Base-by-base conservation (phyloP, 108 stramenopile species). In the Cyclotella distinguenda region DNA sequence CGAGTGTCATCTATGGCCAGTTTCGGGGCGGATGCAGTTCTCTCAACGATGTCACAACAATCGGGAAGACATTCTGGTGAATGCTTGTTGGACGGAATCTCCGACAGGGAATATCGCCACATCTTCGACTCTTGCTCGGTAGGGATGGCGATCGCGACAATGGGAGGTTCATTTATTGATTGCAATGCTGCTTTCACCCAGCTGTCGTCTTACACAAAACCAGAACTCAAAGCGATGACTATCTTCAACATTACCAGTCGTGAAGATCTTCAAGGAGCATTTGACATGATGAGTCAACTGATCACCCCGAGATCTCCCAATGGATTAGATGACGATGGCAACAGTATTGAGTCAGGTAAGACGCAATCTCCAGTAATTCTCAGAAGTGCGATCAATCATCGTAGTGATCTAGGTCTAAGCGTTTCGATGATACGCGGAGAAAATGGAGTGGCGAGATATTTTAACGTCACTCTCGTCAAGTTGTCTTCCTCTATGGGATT, bases 91-190 rank as follows among this genome's bases (percentile, higher is more conserved):
- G 73, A 74, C 31, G 48, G 33, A 9, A 34, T 76, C 25, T 72
- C 78, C 27, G 84, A 86, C 9, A 67, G 78, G 30, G 87, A 94
- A n/a, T 94, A 89, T 67, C 82, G 85, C n/a, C 73, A 59, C 44
- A 71, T 93, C 3, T 94, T 94, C 69, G 86, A 94, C 54, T 90
- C 87, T 0, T 90, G 87, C 48, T 77, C 89, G 6, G 74, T 94
- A 25, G 92, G 87, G 59, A 90, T 90, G 86, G 93, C 93, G 0
- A 87, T 91, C 42, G 94, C 94, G 28, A 86, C 90, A 0, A 89
- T 95, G 86, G 94, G 90, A 46, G 94, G 90, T 9, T 84, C 89
- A 0, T 90, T 95, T 52, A 88, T 95, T 51, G 90, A 95, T 60
- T 95, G 94, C 78, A 95, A 95, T 72, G 64, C 74, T 45, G 72